These are phyloP conservation scores for Ceriops decandra DNA, from an alignment of 345 rosid species.

Conservation along the genomic window DNA sequence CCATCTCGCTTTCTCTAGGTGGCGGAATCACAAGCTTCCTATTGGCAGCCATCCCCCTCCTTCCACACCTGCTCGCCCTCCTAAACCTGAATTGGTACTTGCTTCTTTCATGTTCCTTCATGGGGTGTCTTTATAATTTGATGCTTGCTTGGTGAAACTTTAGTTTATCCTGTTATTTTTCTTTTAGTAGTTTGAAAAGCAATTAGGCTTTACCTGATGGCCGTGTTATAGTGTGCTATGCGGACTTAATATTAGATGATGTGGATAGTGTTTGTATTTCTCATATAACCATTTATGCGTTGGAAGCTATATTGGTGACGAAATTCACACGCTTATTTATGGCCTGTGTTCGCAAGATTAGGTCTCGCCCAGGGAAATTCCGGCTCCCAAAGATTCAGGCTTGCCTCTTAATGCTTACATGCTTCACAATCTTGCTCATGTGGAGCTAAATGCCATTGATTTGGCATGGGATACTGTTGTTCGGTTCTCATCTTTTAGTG, in stretches of 20 bases:
- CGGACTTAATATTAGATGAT: no score
- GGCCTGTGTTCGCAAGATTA: conserved; percentile 17
- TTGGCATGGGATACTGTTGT: conserved; percentile 97
- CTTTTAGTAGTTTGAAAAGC: no score
- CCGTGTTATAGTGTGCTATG: no score
- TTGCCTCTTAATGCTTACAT: conserved; percentile 86
- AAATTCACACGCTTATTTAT: not conserved
- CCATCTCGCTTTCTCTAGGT: conserved; percentile 72
- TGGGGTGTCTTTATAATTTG: not conserved
- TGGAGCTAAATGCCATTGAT: conserved; percentile 95
- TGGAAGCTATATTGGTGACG: not conserved
- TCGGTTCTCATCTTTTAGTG: conserved; percentile 65
- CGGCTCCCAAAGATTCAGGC: conserved; percentile 58
- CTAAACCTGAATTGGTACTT: conserved; percentile 56
- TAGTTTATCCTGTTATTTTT: no score
- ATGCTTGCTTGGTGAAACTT: not conserved
- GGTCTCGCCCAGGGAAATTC: conserved; percentile 80
- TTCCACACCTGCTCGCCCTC: conserved; percentile 68
- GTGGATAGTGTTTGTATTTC: no score
- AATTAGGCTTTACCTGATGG: no score
- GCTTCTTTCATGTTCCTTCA: not conserved
- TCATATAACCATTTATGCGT: no score
- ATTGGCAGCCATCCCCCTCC: conserved; percentile 58
- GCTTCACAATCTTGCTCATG: conserved; percentile 93
- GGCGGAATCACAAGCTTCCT: conserved; percentile 59